Percentiles rank a stretch among this genome's conserved stretches.
phyloP scores from a whole-genome alignment of 1,284 basidiomycete species.

The Xerocomus amazonicus region DNA sequence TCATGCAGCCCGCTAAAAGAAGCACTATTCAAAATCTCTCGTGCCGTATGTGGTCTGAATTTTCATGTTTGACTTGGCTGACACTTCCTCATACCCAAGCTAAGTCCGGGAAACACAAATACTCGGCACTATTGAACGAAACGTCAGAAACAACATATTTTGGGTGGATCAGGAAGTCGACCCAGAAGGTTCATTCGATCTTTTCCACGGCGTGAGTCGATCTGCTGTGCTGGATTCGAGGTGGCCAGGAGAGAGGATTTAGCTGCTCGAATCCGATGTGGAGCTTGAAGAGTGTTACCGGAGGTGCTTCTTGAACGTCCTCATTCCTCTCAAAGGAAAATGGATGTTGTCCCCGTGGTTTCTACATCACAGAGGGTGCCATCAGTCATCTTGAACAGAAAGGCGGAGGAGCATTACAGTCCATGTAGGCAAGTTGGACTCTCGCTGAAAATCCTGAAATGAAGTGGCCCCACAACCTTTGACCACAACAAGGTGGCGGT shows the following conservation, averaged over 20 bases:
- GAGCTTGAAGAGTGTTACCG: conserved; percentile 17
- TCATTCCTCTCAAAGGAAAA: conserved; percentile 15
- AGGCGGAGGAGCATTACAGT: conserved; percentile 19
- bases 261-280: conserved; percentile 24
- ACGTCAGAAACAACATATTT: conserved; percentile 3
- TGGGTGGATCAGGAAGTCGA: not conserved
- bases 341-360: conserved; percentile 17
- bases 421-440: conserved; percentile 15
- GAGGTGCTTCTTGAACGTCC: conserved; percentile 13
- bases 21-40: conserved; percentile 13
- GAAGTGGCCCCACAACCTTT: not conserved
- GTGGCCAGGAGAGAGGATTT: not conserved
- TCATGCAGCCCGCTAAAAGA: conserved; percentile 12
- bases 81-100: conserved; percentile 13
- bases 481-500: conserved; percentile 19
- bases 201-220: conserved; percentile 20
- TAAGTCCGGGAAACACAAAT: conserved; percentile 11
- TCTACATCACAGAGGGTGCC: conserved; percentile 10
- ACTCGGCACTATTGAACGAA: conserved; percentile 18
- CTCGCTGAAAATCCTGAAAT: conserved; percentile 21
- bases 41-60: conserved; percentile 7
- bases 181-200: conserved; percentile 9
- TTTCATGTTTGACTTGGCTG: conserved; percentile 3
- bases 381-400: conserved; percentile 4
- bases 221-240: not conserved